phyloP scores from a whole-genome alignment of 2,329 filamentous ascomycete genomes.

The Pseudonectria foliicola region DNA sequence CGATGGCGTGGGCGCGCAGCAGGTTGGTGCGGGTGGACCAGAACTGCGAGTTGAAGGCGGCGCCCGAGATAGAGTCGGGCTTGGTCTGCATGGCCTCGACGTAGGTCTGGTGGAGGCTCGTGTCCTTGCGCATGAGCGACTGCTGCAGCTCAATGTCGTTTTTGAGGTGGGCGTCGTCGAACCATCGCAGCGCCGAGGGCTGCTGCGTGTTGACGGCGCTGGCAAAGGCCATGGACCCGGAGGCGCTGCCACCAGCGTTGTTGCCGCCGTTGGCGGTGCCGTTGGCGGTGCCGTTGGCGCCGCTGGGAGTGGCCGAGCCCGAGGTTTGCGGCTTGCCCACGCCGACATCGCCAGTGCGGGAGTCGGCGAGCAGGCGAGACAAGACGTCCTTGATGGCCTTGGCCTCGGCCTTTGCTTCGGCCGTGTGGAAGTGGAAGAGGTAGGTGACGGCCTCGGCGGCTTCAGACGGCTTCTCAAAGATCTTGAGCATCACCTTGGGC shows the following conservation, averaged over 20 bases:
- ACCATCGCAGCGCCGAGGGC: constrained; percentile 56
- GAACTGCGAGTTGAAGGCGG: constrained; percentile 84
- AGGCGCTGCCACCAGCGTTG: constrained; percentile 35
- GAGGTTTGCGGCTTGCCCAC: constrained; percentile 40
- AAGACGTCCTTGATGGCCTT: constrained; percentile 78
- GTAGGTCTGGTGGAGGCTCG: constrained; percentile 72
- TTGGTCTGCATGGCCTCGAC: constrained; percentile 78
- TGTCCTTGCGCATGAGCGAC: constrained; percentile 77
- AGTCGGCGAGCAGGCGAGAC: constrained; percentile 65
- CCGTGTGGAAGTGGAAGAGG: constrained; percentile 83
- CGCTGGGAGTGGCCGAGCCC: constrained; percentile 21
- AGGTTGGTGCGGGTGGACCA: constrained; percentile 86
- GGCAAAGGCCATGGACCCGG: constrained; percentile 71
- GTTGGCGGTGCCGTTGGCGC: constrained; percentile 13
- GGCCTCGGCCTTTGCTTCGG: constrained; percentile 73
- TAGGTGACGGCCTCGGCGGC: constrained; percentile 60
- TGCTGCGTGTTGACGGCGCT: constrained; percentile 55
- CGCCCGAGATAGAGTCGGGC: constrained; percentile 71
- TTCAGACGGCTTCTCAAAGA: constrained; percentile 65
- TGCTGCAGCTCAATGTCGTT: constrained; percentile 77
- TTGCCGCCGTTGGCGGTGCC: constrained; percentile 18
- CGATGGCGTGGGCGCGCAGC: constrained; percentile 83
- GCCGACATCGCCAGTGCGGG: constrained; percentile 49
- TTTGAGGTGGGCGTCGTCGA: constrained; percentile 73
- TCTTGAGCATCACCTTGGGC: constrained; percentile 87